phyloP scores from a whole-genome alignment of 768 basidiomycete species.

The Terana coerulea region DNA sequence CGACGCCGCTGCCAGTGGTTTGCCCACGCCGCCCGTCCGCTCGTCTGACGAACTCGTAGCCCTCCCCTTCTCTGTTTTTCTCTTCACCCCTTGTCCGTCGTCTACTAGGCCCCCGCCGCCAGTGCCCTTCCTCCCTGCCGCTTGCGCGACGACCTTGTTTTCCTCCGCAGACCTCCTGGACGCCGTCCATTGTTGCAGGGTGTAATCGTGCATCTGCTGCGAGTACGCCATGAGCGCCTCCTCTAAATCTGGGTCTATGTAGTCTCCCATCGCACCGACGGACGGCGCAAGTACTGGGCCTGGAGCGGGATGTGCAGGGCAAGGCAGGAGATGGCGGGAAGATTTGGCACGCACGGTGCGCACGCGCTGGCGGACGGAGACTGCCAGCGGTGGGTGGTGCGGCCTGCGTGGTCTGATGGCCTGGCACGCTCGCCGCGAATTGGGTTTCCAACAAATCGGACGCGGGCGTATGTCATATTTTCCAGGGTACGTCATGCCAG shows the following conservation, averaged over 20 bases:
- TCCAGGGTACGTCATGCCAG: slow-evolving; percentile 8
- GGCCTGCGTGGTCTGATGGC: slow-evolving; percentile 7
- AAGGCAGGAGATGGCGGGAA: neutral
- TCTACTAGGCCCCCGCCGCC: neutral
- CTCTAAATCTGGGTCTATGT: slow-evolving; percentile 4
- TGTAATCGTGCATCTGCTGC: slow-evolving; percentile 46
- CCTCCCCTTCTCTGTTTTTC: neutral
- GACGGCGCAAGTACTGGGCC: neutral
- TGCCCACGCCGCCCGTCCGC: neutral
- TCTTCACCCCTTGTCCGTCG: neutral
- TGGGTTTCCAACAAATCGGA: neutral
- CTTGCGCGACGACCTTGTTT: neutral
- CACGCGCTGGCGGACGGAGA: neutral
- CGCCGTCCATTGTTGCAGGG: slow-evolving; percentile 55
- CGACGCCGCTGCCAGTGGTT: too few relatives aligned
- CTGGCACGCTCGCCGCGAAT: slow-evolving; percentile 5
- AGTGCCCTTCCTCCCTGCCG: neutral
- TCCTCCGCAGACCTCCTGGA: slow-evolving; percentile 50
- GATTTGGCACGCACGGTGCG: neutral
- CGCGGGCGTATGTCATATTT: slow-evolving; percentile 2
- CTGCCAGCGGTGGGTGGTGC: neutral
- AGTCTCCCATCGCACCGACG: slow-evolving; percentile 5
- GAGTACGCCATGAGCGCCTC: slow-evolving; percentile 14
- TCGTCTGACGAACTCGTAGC: neutral
- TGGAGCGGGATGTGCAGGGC: neutral